Percentiles rank a stretch among this genome's conserved stretches.
Conservation (phyloP, 2,329 filamentous ascomycete genomes). For the Diaporthe capsici region DNA sequence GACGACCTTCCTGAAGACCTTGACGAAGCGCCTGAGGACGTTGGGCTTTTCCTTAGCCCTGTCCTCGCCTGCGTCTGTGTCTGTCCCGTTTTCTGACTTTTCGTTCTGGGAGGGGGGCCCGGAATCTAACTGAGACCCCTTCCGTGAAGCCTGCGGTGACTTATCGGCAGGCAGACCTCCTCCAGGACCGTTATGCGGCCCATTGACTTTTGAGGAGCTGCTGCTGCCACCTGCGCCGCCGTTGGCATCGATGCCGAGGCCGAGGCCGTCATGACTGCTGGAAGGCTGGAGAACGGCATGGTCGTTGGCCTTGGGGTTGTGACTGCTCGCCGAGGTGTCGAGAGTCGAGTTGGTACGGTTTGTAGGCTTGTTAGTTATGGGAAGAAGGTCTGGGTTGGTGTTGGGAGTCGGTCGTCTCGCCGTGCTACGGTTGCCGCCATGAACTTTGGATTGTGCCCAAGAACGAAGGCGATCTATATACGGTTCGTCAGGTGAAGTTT, state of each 20-base stretch:
- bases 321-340: conserved; percentile 43
- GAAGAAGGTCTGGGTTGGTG: conserved; percentile 53
- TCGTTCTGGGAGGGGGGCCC: conserved; percentile 43
- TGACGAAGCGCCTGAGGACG: conserved; percentile 54
- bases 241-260: conserved; percentile 35
- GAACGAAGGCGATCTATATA: conserved; percentile 70
- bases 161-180: conserved; percentile 55
- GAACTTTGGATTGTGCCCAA: conserved; percentile 67
- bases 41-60: conserved; percentile 49
- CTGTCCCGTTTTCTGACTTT: conserved; percentile 34
- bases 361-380: conserved; percentile 53
- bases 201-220: conserved; percentile 43
- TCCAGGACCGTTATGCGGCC: conserved; percentile 43
- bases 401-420: conserved; percentile 57
- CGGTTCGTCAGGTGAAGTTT: conserved; percentile 67
- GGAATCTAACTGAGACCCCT: conserved; percentile 69
- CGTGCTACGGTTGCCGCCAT: conserved; percentile 62
- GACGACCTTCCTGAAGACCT: conserved; percentile 72
- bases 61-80: conserved; percentile 42
- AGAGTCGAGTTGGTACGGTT: conserved; percentile 42
- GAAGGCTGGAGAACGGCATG: conserved; percentile 19
- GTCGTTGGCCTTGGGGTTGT: conserved; percentile 30
- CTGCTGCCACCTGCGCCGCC: conserved; percentile 42
- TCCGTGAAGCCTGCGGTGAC: conserved; percentile 66
- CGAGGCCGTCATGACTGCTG: conserved; percentile 35